Percentiles rank a stretch among this genome's conserved stretches.
phyloP scores from a whole-genome alignment of 75 land plant species.

The Sequoiadendron giganteum region DNA sequence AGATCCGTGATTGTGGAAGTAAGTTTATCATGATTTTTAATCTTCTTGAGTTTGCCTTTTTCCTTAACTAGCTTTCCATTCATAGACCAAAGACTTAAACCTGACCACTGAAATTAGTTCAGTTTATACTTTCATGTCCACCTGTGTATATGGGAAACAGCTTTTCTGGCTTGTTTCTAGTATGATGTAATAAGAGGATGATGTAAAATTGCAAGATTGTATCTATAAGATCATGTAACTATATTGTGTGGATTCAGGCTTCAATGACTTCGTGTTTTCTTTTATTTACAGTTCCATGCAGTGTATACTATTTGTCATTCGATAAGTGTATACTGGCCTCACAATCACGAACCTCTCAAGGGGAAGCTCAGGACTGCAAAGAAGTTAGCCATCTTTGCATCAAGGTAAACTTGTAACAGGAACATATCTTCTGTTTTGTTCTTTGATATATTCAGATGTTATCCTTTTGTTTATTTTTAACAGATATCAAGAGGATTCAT shows the following conservation, averaged over 20 bases:
- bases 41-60: background rate
- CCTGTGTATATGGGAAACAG: background rate
- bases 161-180: background rate
- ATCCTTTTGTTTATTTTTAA: background rate
- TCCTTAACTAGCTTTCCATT: background rate
- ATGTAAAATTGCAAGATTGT: background rate
- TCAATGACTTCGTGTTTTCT: background rate
- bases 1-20: conserved; percentile 26
- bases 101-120: background rate
- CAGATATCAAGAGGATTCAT: background rate
- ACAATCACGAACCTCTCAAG: background rate
- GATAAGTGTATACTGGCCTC: conserved; percentile 18
- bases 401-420: conserved; percentile 8
- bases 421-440: background rate
- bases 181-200: background rate
- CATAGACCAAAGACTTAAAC: background rate
- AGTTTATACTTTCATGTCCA: background rate
- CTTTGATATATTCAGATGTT: background rate
- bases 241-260: background rate
- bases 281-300: conserved; percentile 23
- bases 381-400: conserved; percentile 2
- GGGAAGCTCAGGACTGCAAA: conserved; percentile 7
- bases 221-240: background rate
- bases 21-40: background rate
- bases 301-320: conserved; percentile 19